Base-by-base conservation (phyloP, 2,329 filamentous ascomycete genomes). In the Talaromyces sp. region DNA sequence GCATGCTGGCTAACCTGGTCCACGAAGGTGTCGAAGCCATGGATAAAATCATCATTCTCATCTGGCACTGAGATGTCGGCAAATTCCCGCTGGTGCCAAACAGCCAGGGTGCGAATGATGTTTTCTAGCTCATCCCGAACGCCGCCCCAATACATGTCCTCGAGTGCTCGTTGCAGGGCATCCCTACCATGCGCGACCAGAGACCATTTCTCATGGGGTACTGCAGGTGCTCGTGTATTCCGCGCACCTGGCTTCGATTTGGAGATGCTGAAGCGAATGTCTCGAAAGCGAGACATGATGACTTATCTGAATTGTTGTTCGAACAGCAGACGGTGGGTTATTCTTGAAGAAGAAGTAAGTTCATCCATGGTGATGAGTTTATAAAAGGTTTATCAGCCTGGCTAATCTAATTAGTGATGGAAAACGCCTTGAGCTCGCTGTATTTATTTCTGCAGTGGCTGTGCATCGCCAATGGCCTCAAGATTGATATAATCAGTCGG, bases 141-240 rank as follows among this genome's bases (percentile, higher is more conserved):
- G 1, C 76, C 78, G 1, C 70, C 67, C 79, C 79, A 81, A 66
- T 81, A 81, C 47, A 80, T 65, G 7, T 67, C 64, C 62, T 73
- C 70, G 2, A 77, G 67, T 64, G 75, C 70, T 0, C 40, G 25
- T n/a, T 68, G 66, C 15, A 77, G 69, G 19, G 69, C 64, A 11
- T 61, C 60, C 8, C 60, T 69, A 2, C 51, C 66, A 8, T 62
- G 34, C 0, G 67, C 68, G 47, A 69, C 27, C 5, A 31, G 45
- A 8, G 31, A 67, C 68, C 67, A 68, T n/a, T 36, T 36, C 13
- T 60, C 38, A 38, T 15, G 29, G 1, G n/a, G 31, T 11, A 56
- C 51, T 36, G 51, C 29, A 5, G 10, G n/a, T 25, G 17, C 19
- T 56, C n/a, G 53, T 56, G 31, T 56, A 22, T 19, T 36, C 53